A percentile compares a stretch with the other conserved stretches of the same genome.
These are phyloP conservation scores for Sporobolomyces phaffii DNA, from an alignment of 768 basidiomycete genomes.

Conservation along the genomic window DNA sequence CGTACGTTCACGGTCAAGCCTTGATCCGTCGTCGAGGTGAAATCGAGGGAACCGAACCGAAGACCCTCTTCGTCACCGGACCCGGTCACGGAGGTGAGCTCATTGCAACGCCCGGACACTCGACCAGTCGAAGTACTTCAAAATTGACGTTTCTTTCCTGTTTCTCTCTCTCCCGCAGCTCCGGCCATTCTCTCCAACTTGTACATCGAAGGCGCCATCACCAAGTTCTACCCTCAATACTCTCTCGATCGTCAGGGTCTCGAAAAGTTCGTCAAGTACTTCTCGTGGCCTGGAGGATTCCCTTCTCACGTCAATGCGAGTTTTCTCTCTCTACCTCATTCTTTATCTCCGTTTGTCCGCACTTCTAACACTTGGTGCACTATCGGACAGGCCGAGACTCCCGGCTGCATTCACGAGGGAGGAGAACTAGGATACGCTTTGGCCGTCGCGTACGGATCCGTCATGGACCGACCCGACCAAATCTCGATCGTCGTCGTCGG, in stretches of 20 bases:
- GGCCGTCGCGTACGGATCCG: conserved; percentile 72
- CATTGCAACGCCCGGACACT: conserved; percentile 11
- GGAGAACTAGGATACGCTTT: conserved; percentile 82
- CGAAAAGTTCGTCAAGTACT: conserved; percentile 62
- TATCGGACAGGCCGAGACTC: conserved; percentile 69
- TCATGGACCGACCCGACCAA: conserved; percentile 85
- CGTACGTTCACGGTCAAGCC: conserved; percentile 62
- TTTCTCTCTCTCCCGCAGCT: too few relatives aligned
- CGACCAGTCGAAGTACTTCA: neutral
- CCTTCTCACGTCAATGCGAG: conserved; percentile 56
- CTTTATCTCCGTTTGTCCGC: conserved; percentile 53
- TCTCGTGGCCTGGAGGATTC: conserved; percentile 70
- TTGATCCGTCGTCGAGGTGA: conserved; percentile 48
- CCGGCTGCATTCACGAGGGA: conserved; percentile 86
- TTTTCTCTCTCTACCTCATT: too few relatives aligned
- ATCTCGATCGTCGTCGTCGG: conserved; percentile 76
- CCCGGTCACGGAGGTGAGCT: conserved; percentile 53
- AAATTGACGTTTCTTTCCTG: conserved; percentile 42
- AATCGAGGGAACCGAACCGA: conserved; percentile 48
- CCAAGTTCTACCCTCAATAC: conserved; percentile 51
- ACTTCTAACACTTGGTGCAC: neutral
- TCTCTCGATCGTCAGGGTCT: conserved; percentile 44
- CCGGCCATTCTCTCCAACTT: conserved; percentile 79
- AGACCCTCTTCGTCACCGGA: conserved; percentile 71
- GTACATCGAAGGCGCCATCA: conserved; percentile 72